These are phyloP conservation scores for Clitocybe nebularis DNA, from an alignment of 1,284 basidiomycete genomes.

Conservation along the genomic window DNA sequence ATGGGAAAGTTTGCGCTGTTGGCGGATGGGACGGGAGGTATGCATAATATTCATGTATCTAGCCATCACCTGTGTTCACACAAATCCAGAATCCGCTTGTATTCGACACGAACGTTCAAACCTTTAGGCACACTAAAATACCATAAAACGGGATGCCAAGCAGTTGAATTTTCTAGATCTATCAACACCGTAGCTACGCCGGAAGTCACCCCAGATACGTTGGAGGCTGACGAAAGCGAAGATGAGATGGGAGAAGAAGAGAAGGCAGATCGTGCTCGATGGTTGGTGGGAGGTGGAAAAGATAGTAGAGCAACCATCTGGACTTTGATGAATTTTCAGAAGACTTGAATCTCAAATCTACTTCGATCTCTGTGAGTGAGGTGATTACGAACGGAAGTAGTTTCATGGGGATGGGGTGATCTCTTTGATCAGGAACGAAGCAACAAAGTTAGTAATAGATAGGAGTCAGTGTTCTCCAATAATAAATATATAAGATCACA, in stretches of 20 bases:
- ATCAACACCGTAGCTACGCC: slow-evolving; percentile 1
- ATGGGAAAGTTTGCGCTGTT: slow-evolving; percentile 74
- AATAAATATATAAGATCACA: slow-evolving; percentile 1
- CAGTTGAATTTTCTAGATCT: slow-evolving; percentile 59
- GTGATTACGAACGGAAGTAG: no score
- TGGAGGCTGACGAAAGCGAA: slow-evolving; percentile 26
- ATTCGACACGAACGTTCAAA: slow-evolving; percentile 73
- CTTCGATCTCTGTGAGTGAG: no score
- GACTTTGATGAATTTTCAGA: slow-evolving; percentile 69
- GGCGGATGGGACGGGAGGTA: slow-evolving; percentile 90
- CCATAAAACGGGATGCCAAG: slow-evolving; percentile 73
- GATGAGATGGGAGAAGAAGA: slow-evolving; percentile 53
- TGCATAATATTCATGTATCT: slow-evolving; percentile 21
- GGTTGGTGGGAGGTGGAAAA: slow-evolving; percentile 73
- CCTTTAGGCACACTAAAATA: slow-evolving; percentile 75
- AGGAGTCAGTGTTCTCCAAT: no score
- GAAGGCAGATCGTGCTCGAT: slow-evolving; percentile 47
- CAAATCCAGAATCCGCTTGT: slow-evolving; percentile 67
- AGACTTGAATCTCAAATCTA: no score
- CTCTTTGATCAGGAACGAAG: no score
- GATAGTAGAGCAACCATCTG: slow-evolving; percentile 78
- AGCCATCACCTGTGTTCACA: neutral
- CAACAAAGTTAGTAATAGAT: no score
- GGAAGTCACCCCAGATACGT: slow-evolving; percentile 1
- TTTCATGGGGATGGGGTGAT: no score